Conservation (phyloP, 495 filamentous ascomycete species). For the Aspergillus avenaceus region DNA sequence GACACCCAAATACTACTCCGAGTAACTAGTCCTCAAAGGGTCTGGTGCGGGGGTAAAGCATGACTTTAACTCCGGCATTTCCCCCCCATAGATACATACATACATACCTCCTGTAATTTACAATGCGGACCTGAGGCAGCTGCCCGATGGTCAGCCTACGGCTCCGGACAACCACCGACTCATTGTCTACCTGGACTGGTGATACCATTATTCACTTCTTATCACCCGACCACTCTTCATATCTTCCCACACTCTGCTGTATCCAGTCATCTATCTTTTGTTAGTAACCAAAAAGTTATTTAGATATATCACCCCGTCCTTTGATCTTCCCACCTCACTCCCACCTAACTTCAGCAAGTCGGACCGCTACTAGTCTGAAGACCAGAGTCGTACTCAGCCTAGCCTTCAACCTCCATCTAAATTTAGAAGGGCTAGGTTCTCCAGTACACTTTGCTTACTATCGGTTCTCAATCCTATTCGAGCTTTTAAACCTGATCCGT, state of each 20-base stretch:
- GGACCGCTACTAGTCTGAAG: not conserved
- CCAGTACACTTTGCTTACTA: not conserved
- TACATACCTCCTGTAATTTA: conserved; percentile 1
- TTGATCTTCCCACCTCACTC: no score
- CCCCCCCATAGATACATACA: not conserved
- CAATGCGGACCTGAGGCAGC: conserved; percentile 2
- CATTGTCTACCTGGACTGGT: conserved; percentile 1
- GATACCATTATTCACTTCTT: conserved; percentile 1
- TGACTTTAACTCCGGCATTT: conserved; percentile 1
- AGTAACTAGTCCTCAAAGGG: no score
- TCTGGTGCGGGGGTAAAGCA: conserved; percentile 4
- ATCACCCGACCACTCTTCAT: conserved; percentile 11
- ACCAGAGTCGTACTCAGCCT: not conserved
- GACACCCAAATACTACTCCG: no score
- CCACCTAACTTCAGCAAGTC: conserved; percentile 8
- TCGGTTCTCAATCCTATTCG: not conserved
- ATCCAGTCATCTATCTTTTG: not conserved
- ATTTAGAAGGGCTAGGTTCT: not conserved
- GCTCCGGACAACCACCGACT: not conserved
- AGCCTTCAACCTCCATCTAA: not conserved
- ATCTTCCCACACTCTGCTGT: not conserved
- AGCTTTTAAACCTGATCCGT: not conserved
- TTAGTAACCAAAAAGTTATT: no score
- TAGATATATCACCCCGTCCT: no score
- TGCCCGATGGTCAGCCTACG: conserved; percentile 5